Base-by-base conservation (phyloP, 1,284 basidiomycete genomes). In the Puccinia novopanici region DNA sequence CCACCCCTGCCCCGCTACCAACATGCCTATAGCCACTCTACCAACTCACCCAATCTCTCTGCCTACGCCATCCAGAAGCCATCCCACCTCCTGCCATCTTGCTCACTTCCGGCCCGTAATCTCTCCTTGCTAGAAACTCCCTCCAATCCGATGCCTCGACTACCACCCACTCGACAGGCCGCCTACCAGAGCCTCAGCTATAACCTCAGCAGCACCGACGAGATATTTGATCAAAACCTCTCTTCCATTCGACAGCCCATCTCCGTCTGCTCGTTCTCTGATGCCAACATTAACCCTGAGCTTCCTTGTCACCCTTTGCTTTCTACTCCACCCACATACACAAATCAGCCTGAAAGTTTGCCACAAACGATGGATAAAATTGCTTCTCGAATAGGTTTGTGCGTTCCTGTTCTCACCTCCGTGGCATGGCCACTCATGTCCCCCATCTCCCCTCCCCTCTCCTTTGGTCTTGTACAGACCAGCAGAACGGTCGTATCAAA, bases 121-220 rank as follows among this genome's bases (percentile, higher is more conserved):
- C 71, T 54, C 5, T 73, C 54, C 40, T 27, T 73, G 17, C 34
- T 73, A 34, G 68, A 71, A 34, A 52, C 68, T 3, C 8, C 48
- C 68, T 52, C 68, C 3, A 50, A 34, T 54, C 68, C 40, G 12
- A 54, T 71, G 45, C 68, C 68, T 71, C 45, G 68, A 54, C 48
- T 71, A 71, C 68, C 45, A 22, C 50, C 68, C 48, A 71, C 68
- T 37, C 48, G 68, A 15, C 48, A 52, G 15, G n/a, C n/a, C n/a
- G 48, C 48, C 68, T 71, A 71, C 15, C 68, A 71, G 34, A 71
- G 68, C 68, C 50, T 71, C 48, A 71, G 68, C 48, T 71, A 71
- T 71, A 50, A 34, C 22, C 48, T 54, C 48, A 40, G 24, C 45
- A 71, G 15, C 48, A 34, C 48, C 22, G n/a, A 50, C 8, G 68